Percentiles rank a stretch among this genome's conserved stretches.
Evolutionary conservation across 345 rosid genomes (phyloP).

Genomic region (Gossypium turneri): DNA sequence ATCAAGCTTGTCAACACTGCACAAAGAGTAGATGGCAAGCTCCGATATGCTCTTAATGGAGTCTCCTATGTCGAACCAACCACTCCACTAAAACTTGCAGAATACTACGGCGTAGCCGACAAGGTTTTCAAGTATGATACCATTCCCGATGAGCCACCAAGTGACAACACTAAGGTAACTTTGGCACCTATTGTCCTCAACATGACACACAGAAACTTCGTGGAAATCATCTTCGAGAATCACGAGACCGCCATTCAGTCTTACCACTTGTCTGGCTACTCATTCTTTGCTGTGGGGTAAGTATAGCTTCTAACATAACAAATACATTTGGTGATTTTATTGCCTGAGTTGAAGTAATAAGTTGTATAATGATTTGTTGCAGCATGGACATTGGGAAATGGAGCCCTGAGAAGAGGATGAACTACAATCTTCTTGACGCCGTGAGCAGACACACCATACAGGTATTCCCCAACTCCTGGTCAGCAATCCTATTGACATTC

Average conservation of each 20-base stretch:
- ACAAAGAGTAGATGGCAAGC: conserved; percentile 35
- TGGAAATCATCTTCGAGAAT: conserved; percentile 78
- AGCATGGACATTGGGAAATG: conserved; percentile 74
- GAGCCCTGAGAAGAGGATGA: conserved; percentile 73
- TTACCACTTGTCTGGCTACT: conserved; percentile 57
- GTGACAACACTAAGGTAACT: conserved; percentile 17
- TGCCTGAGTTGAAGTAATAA: neutral
- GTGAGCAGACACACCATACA: conserved; percentile 86
- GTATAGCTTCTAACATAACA: conserved; percentile 11
- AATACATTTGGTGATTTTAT: neutral
- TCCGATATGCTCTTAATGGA: conserved; percentile 62
- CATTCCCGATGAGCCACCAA: conserved; percentile 44
- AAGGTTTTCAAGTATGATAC: conserved; percentile 54
- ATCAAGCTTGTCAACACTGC: conserved; percentile 50
- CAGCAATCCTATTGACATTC: conserved; percentile 71
- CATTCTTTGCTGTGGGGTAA: conserved; percentile 81
- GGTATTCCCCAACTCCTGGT: conserved; percentile 82
- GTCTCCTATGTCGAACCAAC: conserved; percentile 47
- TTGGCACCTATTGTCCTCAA: conserved; percentile 49
- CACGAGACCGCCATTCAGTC: conserved; percentile 64
- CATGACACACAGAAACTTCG: conserved; percentile 59
- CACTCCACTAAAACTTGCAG: conserved; percentile 66
- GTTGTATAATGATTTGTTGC: neutral
- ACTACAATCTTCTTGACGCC: conserved; percentile 77
- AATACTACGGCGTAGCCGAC: conserved; percentile 41